Evolutionary conservation across 2,329 filamentous ascomycete species (phyloP), one percentile per base, ranked within the genome.

Genomic region (Cryphonectria naterciae): DNA sequence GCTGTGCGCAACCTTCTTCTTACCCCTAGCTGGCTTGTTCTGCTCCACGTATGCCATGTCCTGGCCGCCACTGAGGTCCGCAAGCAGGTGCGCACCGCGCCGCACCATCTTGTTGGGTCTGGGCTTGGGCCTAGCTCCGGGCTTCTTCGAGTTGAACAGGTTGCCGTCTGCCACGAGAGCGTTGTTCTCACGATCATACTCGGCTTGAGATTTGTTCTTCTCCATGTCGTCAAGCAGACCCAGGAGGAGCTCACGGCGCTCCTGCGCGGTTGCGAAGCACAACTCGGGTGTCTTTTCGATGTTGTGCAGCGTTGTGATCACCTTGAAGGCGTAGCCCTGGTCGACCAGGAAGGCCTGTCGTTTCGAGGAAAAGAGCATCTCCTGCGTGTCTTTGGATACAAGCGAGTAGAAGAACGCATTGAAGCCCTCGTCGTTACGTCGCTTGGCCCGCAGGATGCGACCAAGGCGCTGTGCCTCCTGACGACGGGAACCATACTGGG

Each of bases 321-420:
- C 95, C 80, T 98, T 98, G 87, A 99, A 99, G 0, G 96, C 95
- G 79, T 99, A 99, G 13, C 96, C 96, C 81, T 99, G 96, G 75
- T 99, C 96, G 32, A 99, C 95, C 0, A 99, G 86, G 83, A 99
- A 99, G 0, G 96, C 95, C 81, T 99, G 96, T 13, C 96, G 89
- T 81, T 98, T 98, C 4, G 94, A 95, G 0, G 95, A 98, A 80
- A 97, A 99, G 79, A 91, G 96, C 95, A 99, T 98, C 80, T 99
- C 96, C 73, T 95, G 92, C 0, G 96, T 99, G 79, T 99, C 96
- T 80, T 98, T 98, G 7, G 93, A 97, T 4, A 99, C 96, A 0
- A 99, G 87, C 0, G 94, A 97, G 83, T 99, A 99, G 84, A 99
- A 99, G 81, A 98, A 99, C 0, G 96, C 96, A 78, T 99, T 99